phyloP scores from a whole-genome alignment of 257 asterid species.

The Gardenia jasminoides region DNA sequence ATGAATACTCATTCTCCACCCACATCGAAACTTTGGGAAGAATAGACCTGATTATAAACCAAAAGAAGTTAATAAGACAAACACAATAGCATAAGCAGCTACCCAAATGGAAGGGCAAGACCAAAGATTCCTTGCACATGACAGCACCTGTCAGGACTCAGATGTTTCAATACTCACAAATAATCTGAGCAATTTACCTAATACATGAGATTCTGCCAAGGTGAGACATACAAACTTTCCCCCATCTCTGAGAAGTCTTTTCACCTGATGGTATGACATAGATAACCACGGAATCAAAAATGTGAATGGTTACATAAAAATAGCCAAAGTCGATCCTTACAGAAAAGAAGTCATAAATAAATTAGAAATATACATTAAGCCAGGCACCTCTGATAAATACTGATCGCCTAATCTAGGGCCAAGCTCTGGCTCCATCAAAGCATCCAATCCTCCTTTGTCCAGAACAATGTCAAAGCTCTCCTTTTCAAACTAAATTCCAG shows the following conservation, averaged over 20 bases:
- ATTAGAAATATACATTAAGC: constrained; percentile 7
- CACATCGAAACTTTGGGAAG: constrained; percentile 75
- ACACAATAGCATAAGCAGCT: neutral
- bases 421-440: constrained; percentile 93
- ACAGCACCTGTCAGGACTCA: neutral
- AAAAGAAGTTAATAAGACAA: constrained; percentile 1
- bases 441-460: constrained; percentile 99
- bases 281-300: constrained; percentile 20
- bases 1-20: constrained; percentile 81
- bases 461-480: constrained; percentile 67
- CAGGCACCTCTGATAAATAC: constrained; percentile 77
- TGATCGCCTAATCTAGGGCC: constrained; percentile 69
- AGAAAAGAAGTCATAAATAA: neutral
- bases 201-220: constrained; percentile 79
- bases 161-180: neutral
- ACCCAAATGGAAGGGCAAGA: neutral
- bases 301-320: constrained; percentile 4
- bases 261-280: constrained; percentile 55
- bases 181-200: constrained; percentile 55
- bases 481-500: constrained; percentile 50
- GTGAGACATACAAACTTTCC: constrained; percentile 93
- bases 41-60: constrained; percentile 52
- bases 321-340: neutral
- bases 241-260: constrained; percentile 64
- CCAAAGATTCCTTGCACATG: neutral